A percentile compares a stretch with the other conserved stretches of the same genome.
Conservation (phyloP, 1,284 basidiomycete genomes). For the Cutaneotrichosporon cutaneum region DNA sequence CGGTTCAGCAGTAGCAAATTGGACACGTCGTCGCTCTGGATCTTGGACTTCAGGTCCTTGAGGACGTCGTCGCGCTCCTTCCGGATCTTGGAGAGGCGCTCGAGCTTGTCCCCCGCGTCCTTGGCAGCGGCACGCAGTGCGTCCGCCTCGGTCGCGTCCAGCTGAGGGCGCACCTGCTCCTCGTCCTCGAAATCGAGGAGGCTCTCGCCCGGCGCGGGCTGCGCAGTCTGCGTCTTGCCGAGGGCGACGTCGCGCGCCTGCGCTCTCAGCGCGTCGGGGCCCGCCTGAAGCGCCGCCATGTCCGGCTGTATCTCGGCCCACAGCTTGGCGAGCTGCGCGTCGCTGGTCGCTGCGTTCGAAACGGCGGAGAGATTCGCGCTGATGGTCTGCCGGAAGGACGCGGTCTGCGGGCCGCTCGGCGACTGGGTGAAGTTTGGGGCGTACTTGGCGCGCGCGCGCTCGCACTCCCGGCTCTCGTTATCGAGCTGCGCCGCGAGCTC, state of each 20-base stretch:
- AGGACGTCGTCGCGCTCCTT: slow-evolving; percentile 81
- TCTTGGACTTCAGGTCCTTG: slow-evolving; percentile 87
- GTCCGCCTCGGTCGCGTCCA: slow-evolving; percentile 58
- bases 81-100: slow-evolving; percentile 73
- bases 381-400: slow-evolving; percentile 72
- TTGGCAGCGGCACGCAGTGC: slow-evolving; percentile 68
- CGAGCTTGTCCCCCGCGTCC: slow-evolving; percentile 75
- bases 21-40: slow-evolving; percentile 95
- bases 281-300: slow-evolving; percentile 62
- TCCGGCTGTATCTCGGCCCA: slow-evolving; percentile 74
- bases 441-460: slow-evolving; percentile 77
- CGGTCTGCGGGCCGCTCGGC: slow-evolving; percentile 74
- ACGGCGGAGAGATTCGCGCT: slow-evolving; percentile 74
- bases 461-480: slow-evolving; percentile 75
- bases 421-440: slow-evolving; percentile 85
- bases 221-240: slow-evolving; percentile 51
- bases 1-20: slow-evolving; percentile 89
- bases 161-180: slow-evolving; percentile 48
- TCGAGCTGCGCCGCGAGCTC: slow-evolving; percentile 66
- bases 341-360: slow-evolving; percentile 73
- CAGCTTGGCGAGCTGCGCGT: slow-evolving; percentile 69
- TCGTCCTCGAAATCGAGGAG: slow-evolving; percentile 61
- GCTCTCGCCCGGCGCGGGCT: slow-evolving; percentile 32
- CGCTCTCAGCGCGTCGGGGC: slow-evolving; percentile 58
- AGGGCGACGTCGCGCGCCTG: slow-evolving; percentile 65